A percentile compares a stretch with the other conserved stretches of the same genome.
Evolutionary conservation across 768 basidiomycete genomes (phyloP).

Genomic region (Trichaptum fuscoviolaceum): DNA sequence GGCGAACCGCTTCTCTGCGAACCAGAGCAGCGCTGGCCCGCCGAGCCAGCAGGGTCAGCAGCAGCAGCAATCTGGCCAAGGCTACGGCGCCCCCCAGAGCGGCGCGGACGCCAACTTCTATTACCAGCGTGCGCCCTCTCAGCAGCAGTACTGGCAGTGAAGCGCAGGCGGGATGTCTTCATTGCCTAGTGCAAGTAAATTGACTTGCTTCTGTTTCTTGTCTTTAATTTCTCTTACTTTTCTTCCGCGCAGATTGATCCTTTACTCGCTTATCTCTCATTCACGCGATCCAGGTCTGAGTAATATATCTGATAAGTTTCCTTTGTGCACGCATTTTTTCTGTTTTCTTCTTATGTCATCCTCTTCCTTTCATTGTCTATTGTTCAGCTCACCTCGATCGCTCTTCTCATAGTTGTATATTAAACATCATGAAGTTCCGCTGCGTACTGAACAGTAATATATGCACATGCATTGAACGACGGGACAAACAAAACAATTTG

Average conservation of each 20-base stretch:
- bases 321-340: not conserved
- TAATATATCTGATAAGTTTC: not conserved
- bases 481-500: not conserved
- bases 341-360: not conserved
- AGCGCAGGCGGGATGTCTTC: not conserved
- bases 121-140: not conserved
- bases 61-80: constrained; percentile 9
- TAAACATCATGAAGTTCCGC: not conserved
- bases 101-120: constrained; percentile 1
- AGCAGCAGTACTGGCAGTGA: constrained; percentile 9
- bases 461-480: not conserved
- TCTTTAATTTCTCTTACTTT: not conserved
- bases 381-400: not conserved
- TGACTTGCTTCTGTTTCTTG: not conserved
- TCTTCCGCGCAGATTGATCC: not conserved
- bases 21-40: constrained; percentile 8
- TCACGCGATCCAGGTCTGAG: not conserved
- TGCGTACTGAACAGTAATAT: not conserved
- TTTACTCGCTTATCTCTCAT: not conserved
- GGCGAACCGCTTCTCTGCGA: constrained; percentile 37
- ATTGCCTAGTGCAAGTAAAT: not conserved
- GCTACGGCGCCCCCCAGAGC: not conserved
- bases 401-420: not conserved
- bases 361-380: not conserved
- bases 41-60: constrained; percentile 8